These are phyloP conservation scores for Cairneyella variabilis DNA, from an alignment of 495 filamentous ascomycete genomes.

Conservation along the genomic window DNA sequence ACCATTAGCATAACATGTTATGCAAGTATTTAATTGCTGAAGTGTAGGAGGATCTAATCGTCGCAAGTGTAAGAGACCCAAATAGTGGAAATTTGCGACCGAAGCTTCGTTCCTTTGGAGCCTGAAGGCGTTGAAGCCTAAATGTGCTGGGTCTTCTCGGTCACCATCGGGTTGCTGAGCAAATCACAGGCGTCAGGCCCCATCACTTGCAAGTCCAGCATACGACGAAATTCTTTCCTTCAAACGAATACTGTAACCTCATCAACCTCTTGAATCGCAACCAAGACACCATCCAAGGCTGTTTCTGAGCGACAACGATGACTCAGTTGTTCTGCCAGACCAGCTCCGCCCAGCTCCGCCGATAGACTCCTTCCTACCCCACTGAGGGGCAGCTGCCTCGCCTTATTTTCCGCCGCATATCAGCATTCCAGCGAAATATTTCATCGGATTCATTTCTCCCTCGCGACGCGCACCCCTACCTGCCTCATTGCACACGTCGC, in stretches of 20 bases:
- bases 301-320: slow-evolving; percentile 14
- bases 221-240: not conserved
- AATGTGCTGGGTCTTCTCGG: not conserved
- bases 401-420: slow-evolving; percentile 5
- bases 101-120: not conserved
- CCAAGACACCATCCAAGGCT: slow-evolving; percentile 12
- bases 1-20: not conserved
- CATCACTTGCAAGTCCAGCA: not conserved
- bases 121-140: not conserved
- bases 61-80: no score
- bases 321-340: slow-evolving; percentile 18
- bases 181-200: not conserved
- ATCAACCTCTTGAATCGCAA: not conserved
- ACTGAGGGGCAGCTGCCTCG: slow-evolving; percentile 2
- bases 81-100: no score
- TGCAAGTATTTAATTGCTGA: not conserved
- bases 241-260: not conserved
- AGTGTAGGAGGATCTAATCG: not conserved
- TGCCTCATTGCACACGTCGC: slow-evolving; percentile 3
- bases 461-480: no score
- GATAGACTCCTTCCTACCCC: slow-evolving; percentile 15
- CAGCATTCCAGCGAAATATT: slow-evolving; percentile 1
- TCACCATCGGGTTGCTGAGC: not conserved
- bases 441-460: slow-evolving; percentile 12
- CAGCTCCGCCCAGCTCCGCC: slow-evolving; percentile 14